These are phyloP conservation scores for Polytrichum commune DNA, from an alignment of 225 moss, liverwort and hornwort species.

Conservation along the genomic window DNA sequence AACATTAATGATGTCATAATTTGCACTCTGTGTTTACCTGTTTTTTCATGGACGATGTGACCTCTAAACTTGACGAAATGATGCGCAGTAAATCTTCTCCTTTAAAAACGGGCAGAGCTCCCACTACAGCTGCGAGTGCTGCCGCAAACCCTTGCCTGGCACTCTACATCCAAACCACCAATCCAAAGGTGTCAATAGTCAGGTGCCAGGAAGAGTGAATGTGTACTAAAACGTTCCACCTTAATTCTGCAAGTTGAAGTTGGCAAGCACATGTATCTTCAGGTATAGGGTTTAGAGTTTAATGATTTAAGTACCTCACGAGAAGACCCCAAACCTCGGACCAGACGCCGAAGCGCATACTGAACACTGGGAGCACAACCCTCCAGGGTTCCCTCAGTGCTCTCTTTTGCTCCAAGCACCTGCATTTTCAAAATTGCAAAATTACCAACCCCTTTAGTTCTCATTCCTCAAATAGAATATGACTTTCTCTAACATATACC, in stretches of 20 bases:
- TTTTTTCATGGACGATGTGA: conserved; percentile 83
- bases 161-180: conserved; percentile 39
- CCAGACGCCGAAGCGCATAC: conserved; percentile 85
- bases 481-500: too few relatives aligned
- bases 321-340: conserved; percentile 91
- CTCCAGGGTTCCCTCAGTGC: conserved; percentile 56
- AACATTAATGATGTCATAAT: not conserved
- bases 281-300: not conserved
- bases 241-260: not conserved
- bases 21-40: conserved; percentile 37
- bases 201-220: not conserved
- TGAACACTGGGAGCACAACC: conserved; percentile 85
- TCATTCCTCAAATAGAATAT: too few relatives aligned
- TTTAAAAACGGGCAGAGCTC: conserved; percentile 55
- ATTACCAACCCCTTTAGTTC: too few relatives aligned
- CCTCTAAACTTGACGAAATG: conserved; percentile 74
- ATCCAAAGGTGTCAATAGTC: not conserved
- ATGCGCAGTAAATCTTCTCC: conserved; percentile 68
- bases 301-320: conserved; percentile 58
- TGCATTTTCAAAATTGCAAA: conserved; percentile 3
- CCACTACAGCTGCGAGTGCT: conserved; percentile 70
- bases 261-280: not conserved
- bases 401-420: conserved; percentile 76
- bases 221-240: not conserved
- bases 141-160: conserved; percentile 90